Evolutionary conservation across 2,329 filamentous ascomycete genomes (phyloP).

Genomic region (Trichoderma cornu-damae): DNA sequence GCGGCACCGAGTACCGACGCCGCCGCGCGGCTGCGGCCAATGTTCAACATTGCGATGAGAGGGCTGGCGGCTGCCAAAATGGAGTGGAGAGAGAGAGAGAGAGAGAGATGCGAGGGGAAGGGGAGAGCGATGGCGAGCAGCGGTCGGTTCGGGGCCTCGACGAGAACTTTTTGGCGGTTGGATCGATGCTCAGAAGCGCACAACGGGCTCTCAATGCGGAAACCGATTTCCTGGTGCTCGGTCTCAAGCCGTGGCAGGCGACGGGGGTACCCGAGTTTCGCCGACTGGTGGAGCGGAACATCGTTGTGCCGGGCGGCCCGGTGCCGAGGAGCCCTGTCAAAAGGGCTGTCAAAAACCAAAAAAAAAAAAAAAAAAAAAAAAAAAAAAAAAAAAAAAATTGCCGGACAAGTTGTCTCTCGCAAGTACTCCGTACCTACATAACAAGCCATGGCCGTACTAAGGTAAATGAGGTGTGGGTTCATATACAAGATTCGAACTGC

Average conservation of each 20-base stretch:
- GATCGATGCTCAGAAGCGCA: conserved; percentile 17
- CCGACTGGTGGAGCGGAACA: conserved; percentile 19
- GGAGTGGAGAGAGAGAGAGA: conserved; percentile 18
- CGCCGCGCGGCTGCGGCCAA: conserved; percentile 76
- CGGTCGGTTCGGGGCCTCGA: conserved; percentile 4
- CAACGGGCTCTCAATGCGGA: conserved; percentile 24
- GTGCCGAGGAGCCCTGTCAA: conserved; percentile 11
- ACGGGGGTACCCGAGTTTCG: conserved; percentile 22
- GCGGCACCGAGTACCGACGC: conserved; percentile 72
- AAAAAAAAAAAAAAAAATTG: background rate
- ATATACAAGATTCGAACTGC: too few species aligned
- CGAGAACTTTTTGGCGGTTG: conserved; percentile 15
- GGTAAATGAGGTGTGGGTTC: too few species aligned
- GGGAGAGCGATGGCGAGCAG: conserved; percentile 15
- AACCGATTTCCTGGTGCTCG: conserved; percentile 18
- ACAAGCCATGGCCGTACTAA: too few species aligned
- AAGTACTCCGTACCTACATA: too few species aligned
- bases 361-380: too few species aligned
- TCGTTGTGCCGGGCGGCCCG: background rate
- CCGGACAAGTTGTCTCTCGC: too few species aligned
- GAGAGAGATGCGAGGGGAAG: conserved; percentile 21
- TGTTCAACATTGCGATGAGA: conserved; percentile 69
- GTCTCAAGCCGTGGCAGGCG: conserved; percentile 2
- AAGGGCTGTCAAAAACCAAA: too few species aligned
- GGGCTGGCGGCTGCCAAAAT: conserved; percentile 20